phyloP scores from a whole-genome alignment of 2,329 filamentous ascomycete genomes.

The Fusarium longipes region DNA sequence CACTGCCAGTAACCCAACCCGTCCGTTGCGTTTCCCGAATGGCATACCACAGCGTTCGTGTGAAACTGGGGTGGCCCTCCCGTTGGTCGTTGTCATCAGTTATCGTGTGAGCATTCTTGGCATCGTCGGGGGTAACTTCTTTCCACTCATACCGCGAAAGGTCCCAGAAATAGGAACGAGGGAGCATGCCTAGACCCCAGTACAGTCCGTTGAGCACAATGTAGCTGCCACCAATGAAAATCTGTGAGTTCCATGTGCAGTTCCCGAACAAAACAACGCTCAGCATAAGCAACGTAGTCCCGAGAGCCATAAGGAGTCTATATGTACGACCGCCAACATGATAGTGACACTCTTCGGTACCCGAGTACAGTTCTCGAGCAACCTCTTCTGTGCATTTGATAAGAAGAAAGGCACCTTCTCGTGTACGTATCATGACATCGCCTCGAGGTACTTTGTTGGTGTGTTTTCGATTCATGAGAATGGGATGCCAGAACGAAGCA shows the following conservation, averaged over 20 bases:
- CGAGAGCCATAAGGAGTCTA: conserved; percentile 65
- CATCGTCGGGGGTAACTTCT: conserved; percentile 56
- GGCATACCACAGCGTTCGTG: conserved; percentile 68
- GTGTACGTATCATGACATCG: conserved; percentile 71
- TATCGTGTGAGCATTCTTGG: conserved; percentile 50
- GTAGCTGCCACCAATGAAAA: conserved; percentile 67
- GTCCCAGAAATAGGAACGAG: conserved; percentile 66
- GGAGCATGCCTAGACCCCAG: conserved; percentile 66
- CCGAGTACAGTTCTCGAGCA: conserved; percentile 70
- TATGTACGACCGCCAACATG: conserved; percentile 60
- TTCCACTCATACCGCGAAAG: conserved; percentile 61
- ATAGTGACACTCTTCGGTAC: conserved; percentile 70
- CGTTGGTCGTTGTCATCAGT: conserved; percentile 48
- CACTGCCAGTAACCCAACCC: conserved; percentile 64
- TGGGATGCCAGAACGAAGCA: conserved; percentile 68
- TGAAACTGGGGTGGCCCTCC: conserved; percentile 62
- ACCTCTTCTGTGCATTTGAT: conserved; percentile 69
- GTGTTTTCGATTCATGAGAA: conserved; percentile 63
- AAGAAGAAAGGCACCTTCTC: conserved; percentile 69
- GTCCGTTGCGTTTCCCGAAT: conserved; percentile 64
- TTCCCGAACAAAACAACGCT: conserved; percentile 71
- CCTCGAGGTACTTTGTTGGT: conserved; percentile 62
- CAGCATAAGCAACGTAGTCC: conserved; percentile 70
- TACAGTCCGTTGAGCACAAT: conserved; percentile 70
- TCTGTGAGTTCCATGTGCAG: conserved; percentile 69